Evolutionary conservation across 2,329 filamentous ascomycete genomes (phyloP).

Genomic region (Neocatenulostroma microsporum): DNA sequence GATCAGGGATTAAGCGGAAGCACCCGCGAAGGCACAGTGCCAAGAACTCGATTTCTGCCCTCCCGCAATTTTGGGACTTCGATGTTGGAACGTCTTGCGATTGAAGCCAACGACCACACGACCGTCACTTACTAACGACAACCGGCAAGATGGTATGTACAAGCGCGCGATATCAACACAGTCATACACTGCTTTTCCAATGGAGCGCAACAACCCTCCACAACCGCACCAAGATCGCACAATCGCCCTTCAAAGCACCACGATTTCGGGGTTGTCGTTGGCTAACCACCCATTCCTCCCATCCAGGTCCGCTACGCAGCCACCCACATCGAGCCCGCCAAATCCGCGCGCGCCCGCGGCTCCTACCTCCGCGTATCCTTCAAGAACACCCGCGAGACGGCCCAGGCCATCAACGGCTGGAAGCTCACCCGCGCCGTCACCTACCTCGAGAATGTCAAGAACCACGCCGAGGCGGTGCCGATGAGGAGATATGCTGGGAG

Average conservation of each 20-base stretch:
- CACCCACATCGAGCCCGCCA: conserved; percentile 75
- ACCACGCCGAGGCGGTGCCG: conserved; percentile 94
- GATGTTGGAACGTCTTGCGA: background rate
- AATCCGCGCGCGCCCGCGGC: conserved; percentile 96
- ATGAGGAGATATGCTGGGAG: conserved; percentile 96
- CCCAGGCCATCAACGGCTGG: conserved; percentile 99
- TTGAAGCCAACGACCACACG: conserved; percentile 3
- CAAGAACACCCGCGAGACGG: conserved; percentile 99
- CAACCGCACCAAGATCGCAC: too few relatives aligned
- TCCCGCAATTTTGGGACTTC: conserved; percentile 1
- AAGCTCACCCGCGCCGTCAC: conserved; percentile 89
- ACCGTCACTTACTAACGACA: conserved; percentile 25
- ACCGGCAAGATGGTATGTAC: conserved; percentile 37
- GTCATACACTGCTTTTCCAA: background rate
- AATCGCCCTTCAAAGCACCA: too few relatives aligned
- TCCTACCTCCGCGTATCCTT: conserved; percentile 98
- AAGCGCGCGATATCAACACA: background rate
- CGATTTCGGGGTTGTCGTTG: too few relatives aligned
- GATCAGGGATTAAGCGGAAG: background rate
- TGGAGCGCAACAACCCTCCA: too few relatives aligned
- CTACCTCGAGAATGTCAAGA: conserved; percentile 97
- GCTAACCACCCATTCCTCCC: conserved; percentile 6
- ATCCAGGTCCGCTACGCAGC: conserved; percentile 89
- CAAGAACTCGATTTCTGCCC: conserved; percentile 4
- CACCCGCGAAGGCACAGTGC: background rate